Percentiles rank a stretch among this genome's conserved stretches.
Evolutionary conservation across 2,329 filamentous ascomycete genomes (phyloP).

Genomic region (Zymoseptoria pseudotritici): DNA sequence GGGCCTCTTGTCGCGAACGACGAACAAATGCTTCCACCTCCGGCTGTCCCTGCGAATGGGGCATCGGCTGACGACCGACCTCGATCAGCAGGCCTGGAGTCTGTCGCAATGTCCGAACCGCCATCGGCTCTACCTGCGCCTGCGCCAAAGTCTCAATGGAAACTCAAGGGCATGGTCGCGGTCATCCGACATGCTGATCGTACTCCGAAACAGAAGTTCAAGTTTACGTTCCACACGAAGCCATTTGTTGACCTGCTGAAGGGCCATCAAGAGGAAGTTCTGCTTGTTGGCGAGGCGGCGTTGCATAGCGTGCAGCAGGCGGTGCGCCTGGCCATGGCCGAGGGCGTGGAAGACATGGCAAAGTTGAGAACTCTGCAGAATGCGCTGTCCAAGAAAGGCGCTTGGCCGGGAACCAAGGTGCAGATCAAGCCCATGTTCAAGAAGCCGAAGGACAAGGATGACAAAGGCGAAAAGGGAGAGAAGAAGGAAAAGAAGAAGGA

Average conservation of each 20-base stretch:
- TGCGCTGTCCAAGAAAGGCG: conserved; percentile 84
- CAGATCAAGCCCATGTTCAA: conserved; percentile 99
- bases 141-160: conserved; percentile 86
- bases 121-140: conserved; percentile 39
- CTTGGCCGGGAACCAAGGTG: conserved; percentile 92
- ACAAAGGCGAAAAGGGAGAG: conserved; percentile 29
- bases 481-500: conserved; percentile 45
- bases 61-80: conserved; percentile 5
- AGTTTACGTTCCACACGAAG: conserved; percentile 95
- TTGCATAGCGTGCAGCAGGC: conserved; percentile 82
- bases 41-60: conserved; percentile 14
- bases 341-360: conserved; percentile 72
- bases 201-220: conserved; percentile 98
- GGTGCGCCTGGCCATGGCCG: conserved; percentile 69
- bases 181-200: conserved; percentile 95
- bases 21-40: conserved; percentile 24
- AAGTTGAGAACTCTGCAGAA: conserved; percentile 84
- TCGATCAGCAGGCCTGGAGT: conserved; percentile 12
- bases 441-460: conserved; percentile 56
- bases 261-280: conserved; percentile 91
- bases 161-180: conserved; percentile 92
- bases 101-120: conserved; percentile 12
- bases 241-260: conserved; percentile 93
- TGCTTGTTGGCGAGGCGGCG: conserved; percentile 86
- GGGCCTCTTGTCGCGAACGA: conserved; percentile 16